These are phyloP conservation scores for Stylosanthes scabra DNA, from an alignment of 331 rosid species.

Conservation along the genomic window DNA sequence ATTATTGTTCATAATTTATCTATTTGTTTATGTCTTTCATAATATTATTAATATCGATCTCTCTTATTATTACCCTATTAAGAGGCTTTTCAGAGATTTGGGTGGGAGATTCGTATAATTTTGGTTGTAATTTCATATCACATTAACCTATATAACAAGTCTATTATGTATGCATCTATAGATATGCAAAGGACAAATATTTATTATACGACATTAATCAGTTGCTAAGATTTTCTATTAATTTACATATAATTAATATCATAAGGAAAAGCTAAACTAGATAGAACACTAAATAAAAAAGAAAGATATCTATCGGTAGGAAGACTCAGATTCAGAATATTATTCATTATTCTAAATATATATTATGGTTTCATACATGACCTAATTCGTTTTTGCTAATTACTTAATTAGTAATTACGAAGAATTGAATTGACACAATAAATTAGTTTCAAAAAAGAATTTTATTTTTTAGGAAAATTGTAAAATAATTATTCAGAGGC, in stretches of 20 bases:
- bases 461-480: not conserved
- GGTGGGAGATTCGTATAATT: not conserved
- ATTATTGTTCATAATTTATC: not conserved
- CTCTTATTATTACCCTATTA: not conserved
- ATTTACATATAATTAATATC: no score
- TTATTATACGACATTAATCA: not conserved
- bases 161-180: not conserved
- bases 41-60: not conserved
- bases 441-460: not conserved
- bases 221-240: not conserved
- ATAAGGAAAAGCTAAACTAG: no score
- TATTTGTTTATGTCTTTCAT: not conserved
- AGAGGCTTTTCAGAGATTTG: not conserved
- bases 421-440: not conserved
- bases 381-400: not conserved
- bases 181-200: not conserved
- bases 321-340: no score
- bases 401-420: not conserved
- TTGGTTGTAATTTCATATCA: not conserved
- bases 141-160: not conserved
- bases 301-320: no score
- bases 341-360: no score
- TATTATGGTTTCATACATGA: no score
- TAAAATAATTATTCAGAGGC: constrained; percentile 11
- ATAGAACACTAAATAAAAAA: no score